These are phyloP conservation scores for Simplicillium sp. DNA, from an alignment of 2,329 filamentous ascomycete genomes.

Conservation along the genomic window DNA sequence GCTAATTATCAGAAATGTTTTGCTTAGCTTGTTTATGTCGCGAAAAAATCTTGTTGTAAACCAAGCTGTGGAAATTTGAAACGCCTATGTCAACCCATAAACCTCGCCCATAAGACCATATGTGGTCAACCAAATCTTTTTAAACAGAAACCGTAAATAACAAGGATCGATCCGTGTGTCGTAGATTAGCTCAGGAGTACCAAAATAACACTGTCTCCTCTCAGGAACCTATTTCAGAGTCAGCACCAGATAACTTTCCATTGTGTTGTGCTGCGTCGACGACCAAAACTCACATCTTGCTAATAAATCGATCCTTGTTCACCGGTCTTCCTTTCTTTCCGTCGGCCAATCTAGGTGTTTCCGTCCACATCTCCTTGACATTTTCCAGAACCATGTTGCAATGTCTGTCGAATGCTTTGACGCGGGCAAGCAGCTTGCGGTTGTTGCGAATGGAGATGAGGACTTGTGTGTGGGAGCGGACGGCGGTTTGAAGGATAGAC, in stretches of 20 bases:
- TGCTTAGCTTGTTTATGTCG: background rate
- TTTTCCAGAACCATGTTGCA: slow-evolving; percentile 99
- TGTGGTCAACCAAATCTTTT: background rate
- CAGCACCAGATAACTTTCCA: no score
- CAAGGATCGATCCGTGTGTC: background rate
- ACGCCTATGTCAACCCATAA: slow-evolving; percentile 27
- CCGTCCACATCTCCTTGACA: slow-evolving; percentile 96
- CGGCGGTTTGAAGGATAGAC: slow-evolving; percentile 93
- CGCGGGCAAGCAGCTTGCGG: slow-evolving; percentile 90
- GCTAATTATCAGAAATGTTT: background rate
- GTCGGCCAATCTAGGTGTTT: slow-evolving; percentile 71
- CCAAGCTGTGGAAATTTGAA: slow-evolving; percentile 18
- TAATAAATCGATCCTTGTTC: slow-evolving; percentile 97
- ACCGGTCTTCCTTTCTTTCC: slow-evolving; percentile 85
- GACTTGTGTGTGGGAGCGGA: slow-evolving; percentile 88
- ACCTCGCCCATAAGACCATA: slow-evolving; percentile 18
- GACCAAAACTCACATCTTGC: slow-evolving; percentile 68
- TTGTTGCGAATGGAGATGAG: slow-evolving; percentile 98
- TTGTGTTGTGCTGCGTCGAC: no score
- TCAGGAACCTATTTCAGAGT: slow-evolving; percentile 54
- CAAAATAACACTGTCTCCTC: slow-evolving; percentile 81
- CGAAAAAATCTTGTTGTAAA: background rate
- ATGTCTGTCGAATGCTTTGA: slow-evolving; percentile 97
- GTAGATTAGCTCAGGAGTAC: slow-evolving; percentile 62
- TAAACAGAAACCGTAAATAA: background rate